These are phyloP conservation scores for Lablab purpureus DNA, from an alignment of 306 rosid genomes.

Conservation along the genomic window DNA sequence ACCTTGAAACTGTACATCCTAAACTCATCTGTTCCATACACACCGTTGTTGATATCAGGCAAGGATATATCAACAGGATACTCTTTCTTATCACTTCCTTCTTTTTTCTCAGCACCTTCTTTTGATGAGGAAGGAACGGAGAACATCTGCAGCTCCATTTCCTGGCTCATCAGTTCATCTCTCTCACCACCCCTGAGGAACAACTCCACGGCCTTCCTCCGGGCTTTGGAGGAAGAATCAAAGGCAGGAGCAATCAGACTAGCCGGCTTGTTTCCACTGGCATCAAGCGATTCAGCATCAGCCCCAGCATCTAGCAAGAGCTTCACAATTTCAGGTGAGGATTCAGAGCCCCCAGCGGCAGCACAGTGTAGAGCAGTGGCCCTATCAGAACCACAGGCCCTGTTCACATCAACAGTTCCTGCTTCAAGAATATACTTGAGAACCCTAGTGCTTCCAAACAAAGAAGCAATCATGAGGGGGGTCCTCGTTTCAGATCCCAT, in stretches of 20 bases:
- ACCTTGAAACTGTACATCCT: constrained; percentile 98
- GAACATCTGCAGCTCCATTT: constrained; percentile 57
- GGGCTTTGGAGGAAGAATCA: constrained; percentile 52
- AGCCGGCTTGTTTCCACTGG: constrained; percentile 67
- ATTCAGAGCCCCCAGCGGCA: constrained; percentile 75
- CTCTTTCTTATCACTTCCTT: constrained; percentile 88
- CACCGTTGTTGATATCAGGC: constrained; percentile 93
- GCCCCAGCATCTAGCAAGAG: constrained; percentile 85
- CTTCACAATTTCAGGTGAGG: constrained; percentile 73
- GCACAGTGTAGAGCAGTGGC: constrained; percentile 97
- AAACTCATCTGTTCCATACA: constrained; percentile 89
- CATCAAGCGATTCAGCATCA: constrained; percentile 62
- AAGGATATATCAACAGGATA: constrained; percentile 84
- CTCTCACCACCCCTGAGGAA: constrained; percentile 68
- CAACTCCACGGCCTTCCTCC: constrained; percentile 79
- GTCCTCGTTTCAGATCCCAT: constrained; percentile 93
- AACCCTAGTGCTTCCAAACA: constrained; percentile 81
- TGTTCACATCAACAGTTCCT: constrained; percentile 75
- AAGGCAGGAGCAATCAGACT: constrained; percentile 70
- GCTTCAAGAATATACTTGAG: constrained; percentile 68
- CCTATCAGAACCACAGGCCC: constrained; percentile 76
- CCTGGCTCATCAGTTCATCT: constrained; percentile 48
- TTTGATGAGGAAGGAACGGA: constrained; percentile 35
- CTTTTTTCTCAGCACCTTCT: constrained; percentile 69
- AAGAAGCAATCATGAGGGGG: constrained; percentile 91